Percentiles rank a stretch among this genome's conserved stretches.
phyloP scores from a whole-genome alignment of 805 yeast genomes.

The Starmerella bacillaris region DNA sequence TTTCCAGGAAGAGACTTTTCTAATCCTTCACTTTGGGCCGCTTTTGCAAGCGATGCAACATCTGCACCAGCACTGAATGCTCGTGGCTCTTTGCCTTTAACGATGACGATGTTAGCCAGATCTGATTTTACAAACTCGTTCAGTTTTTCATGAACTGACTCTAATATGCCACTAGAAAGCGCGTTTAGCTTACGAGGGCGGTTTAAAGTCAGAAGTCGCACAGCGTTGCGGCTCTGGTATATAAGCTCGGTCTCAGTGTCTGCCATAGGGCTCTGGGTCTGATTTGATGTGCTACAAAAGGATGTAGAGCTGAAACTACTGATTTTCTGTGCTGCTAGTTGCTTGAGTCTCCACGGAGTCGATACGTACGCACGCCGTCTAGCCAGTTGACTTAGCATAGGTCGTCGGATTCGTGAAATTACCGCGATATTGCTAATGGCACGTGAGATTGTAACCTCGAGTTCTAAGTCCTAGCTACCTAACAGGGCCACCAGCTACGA shows the following conservation, averaged over 20 bases:
- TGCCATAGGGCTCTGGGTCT: too few relatives aligned
- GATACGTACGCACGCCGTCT: too few relatives aligned
- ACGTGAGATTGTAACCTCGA: too few relatives aligned
- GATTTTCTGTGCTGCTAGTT: too few relatives aligned
- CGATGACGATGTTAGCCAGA: slow-evolving; percentile 43
- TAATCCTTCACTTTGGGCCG: slow-evolving; percentile 18
- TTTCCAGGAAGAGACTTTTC: slow-evolving; percentile 36
- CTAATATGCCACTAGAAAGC: slow-evolving; percentile 56
- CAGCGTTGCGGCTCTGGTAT: neutral
- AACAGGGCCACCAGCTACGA: too few relatives aligned
- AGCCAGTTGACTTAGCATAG: too few relatives aligned
- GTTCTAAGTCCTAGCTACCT: too few relatives aligned
- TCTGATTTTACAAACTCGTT: slow-evolving; percentile 58
- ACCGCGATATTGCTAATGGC: too few relatives aligned
- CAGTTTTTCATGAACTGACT: slow-evolving; percentile 51
- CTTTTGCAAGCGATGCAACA: slow-evolving; percentile 54
- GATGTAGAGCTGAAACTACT: too few relatives aligned
- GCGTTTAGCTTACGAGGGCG: slow-evolving; percentile 76
- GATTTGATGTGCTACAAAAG: too few relatives aligned
- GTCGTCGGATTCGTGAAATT: too few relatives aligned
- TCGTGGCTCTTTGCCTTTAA: slow-evolving; percentile 43
- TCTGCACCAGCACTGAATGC: slow-evolving; percentile 96
- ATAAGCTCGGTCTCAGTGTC: neutral
- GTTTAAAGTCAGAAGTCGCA: slow-evolving; percentile 39
- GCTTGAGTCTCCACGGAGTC: too few relatives aligned